Conservation (phyloP, 2,329 filamentous ascomycete species). For the Aspergillus intermedius region DNA sequence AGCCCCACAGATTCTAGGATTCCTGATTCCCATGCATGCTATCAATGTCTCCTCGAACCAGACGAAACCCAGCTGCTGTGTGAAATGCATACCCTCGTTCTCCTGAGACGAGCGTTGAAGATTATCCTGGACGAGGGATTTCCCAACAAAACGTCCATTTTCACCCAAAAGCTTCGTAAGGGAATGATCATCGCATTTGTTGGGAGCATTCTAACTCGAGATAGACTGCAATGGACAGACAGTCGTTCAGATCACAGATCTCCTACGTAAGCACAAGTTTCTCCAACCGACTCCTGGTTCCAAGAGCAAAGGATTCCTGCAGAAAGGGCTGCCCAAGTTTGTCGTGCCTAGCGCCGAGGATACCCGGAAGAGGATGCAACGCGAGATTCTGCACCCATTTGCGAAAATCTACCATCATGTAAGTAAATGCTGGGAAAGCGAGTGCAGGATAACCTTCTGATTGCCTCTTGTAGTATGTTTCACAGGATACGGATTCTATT, state of each 20-base stretch:
- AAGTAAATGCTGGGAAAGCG: constrained; percentile 4
- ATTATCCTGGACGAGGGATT: constrained; percentile 26
- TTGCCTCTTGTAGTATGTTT: not conserved
- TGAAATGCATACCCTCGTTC: constrained; percentile 22
- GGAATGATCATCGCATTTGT: not conserved
- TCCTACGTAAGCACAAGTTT: constrained; percentile 21
- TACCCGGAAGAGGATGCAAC: constrained; percentile 13
- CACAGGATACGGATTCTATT: not conserved
- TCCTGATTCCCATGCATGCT: constrained; percentile 41
- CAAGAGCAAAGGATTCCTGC: constrained; percentile 24
- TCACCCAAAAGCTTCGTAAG: constrained; percentile 28
- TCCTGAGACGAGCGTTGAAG: constrained; percentile 21
- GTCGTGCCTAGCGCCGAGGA: constrained; percentile 15
- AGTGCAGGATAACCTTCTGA: not conserved
- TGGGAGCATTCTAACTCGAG: constrained; percentile 7
- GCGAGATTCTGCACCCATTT: constrained; percentile 26
- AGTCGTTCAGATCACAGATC: constrained; percentile 22
- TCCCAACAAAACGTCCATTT: constrained; percentile 17
- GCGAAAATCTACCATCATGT: constrained; percentile 29
- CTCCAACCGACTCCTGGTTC: constrained; percentile 24
- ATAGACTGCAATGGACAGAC: constrained; percentile 27
- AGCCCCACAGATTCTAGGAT: constrained; percentile 31
- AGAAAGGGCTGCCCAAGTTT: constrained; percentile 25
- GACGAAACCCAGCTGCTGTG: constrained; percentile 19
- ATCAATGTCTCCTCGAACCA: constrained; percentile 37